Evolutionary conservation across 108 stramenopile species (phyloP).

Genomic region (Fistulifera solaris): DNA sequence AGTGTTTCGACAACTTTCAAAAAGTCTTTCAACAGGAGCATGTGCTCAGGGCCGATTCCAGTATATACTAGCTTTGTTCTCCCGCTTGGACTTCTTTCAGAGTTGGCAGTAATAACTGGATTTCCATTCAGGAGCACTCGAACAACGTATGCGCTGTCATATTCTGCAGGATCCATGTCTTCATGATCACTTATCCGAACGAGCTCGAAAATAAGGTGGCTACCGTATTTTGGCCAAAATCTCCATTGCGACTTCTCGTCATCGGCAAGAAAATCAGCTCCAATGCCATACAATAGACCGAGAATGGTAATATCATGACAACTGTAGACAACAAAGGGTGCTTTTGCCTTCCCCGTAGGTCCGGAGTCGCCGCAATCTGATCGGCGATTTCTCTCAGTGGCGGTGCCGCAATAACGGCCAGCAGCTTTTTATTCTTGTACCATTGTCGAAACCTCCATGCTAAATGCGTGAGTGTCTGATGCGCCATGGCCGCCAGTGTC

Average conservation of each 20-base stretch:
- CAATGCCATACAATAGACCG: slow-evolving; percentile 58
- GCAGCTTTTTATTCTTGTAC: slow-evolving; percentile 45
- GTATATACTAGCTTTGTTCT: not conserved
- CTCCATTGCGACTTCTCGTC: slow-evolving; percentile 12
- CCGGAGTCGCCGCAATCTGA: slow-evolving; percentile 16
- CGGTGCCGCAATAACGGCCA: slow-evolving; percentile 53
- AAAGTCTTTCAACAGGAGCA: slow-evolving; percentile 18
- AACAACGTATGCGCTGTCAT: slow-evolving; percentile 6
- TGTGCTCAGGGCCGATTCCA: slow-evolving; percentile 12
- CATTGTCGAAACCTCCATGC: slow-evolving; percentile 70
- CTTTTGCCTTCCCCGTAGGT: slow-evolving; percentile 6
- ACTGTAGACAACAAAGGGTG: slow-evolving; percentile 52
- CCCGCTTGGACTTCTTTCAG: not conserved
- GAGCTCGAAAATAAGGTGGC: slow-evolving; percentile 29
- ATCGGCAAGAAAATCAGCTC: slow-evolving; percentile 50
- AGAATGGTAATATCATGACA: slow-evolving; percentile 75
- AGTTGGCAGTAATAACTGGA: slow-evolving; percentile 10
- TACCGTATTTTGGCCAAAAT: slow-evolving; percentile 37
- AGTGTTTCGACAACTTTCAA: slow-evolving; percentile 12
- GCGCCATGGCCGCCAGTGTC: slow-evolving; percentile 28
- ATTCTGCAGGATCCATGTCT: not conserved
- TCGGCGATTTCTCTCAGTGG: slow-evolving; percentile 42
- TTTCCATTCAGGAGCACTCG: slow-evolving; percentile 26
- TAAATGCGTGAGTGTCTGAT: slow-evolving; percentile 48
- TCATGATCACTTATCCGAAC: slow-evolving; percentile 10